These are phyloP conservation scores for Prunus persica DNA, from an alignment of 306 rosid genomes.

Conservation along the genomic window DNA sequence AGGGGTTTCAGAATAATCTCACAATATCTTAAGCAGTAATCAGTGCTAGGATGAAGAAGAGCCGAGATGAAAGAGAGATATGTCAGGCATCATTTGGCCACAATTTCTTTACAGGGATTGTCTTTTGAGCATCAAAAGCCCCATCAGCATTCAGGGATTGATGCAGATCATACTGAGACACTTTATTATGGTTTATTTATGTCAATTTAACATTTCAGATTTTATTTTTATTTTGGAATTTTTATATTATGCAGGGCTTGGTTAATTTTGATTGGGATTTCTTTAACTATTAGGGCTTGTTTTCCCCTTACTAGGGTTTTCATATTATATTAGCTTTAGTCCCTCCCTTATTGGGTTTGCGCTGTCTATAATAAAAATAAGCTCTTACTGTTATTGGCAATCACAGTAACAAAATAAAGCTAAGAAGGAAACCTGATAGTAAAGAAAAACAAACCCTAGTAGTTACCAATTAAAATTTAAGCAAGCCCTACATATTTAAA, in stretches of 20 bases:
- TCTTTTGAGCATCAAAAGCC: background rate
- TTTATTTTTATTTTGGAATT: background rate
- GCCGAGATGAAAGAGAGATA: background rate
- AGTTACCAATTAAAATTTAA: background rate
- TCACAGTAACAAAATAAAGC: background rate
- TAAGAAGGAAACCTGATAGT: background rate
- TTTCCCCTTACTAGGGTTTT: background rate
- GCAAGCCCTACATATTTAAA: background rate
- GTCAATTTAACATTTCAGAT: background rate
- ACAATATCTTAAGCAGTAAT: slow-evolving; percentile 6
- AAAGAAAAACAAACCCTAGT: background rate
- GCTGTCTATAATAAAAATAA: background rate
- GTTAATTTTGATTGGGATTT: background rate
- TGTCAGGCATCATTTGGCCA: slow-evolving; percentile 11
- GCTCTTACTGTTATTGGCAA: background rate
- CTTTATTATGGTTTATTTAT: background rate
- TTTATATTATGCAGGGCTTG: background rate
- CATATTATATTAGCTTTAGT: background rate
- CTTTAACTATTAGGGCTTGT: background rate
- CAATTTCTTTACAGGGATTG: background rate
- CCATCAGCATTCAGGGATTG: background rate
- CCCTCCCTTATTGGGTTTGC: background rate
- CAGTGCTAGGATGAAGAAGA: slow-evolving; percentile 1
- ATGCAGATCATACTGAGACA: background rate
- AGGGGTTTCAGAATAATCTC: slow-evolving; percentile 28